These are phyloP conservation scores for Priceomyces fermenticarens DNA, from an alignment of 805 yeast genomes.

Conservation along the genomic window DNA sequence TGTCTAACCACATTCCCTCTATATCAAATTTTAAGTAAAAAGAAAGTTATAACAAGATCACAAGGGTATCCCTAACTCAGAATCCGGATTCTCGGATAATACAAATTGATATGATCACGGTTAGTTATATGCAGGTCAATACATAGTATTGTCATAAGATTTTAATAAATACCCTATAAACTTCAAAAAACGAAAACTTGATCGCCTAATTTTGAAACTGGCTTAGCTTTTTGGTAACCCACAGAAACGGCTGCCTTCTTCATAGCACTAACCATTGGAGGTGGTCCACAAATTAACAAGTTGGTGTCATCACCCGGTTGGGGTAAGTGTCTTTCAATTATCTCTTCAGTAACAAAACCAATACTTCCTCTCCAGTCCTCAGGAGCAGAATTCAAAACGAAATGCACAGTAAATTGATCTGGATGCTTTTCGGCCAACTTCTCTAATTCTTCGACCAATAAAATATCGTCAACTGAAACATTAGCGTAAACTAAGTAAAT, in stretches of 20 bases:
- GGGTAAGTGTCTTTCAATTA: conserved; percentile 64
- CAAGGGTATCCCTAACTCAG: no score
- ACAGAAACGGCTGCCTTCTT: conserved; percentile 73
- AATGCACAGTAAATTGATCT: conserved; percentile 59
- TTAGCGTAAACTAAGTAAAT: conserved; percentile 79
- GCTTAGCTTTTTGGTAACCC: conserved; percentile 82
- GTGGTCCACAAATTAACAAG: conserved; percentile 89
- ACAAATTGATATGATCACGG: no score
- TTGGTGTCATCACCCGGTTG: conserved; percentile 57
- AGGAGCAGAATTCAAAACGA: conserved; percentile 73
- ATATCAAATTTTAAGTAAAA: no score
- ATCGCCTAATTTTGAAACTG: conserved; percentile 86
- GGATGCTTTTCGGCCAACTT: conserved; percentile 54
- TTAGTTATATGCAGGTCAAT: no score
- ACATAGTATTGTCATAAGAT: no score
- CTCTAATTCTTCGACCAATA: conserved; percentile 78
- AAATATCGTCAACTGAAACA: conserved; percentile 73
- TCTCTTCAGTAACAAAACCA: conserved; percentile 79
- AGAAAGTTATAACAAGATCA: no score
- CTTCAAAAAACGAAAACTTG: conserved; percentile 79
- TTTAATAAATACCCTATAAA: not conserved
- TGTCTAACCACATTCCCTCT: no score
- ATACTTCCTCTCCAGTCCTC: conserved; percentile 71
- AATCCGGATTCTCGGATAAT: no score
- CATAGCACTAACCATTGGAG: conserved; percentile 83